Evolutionary conservation across 768 basidiomycete genomes (phyloP).

Genomic region (Tulasnella sp.): DNA sequence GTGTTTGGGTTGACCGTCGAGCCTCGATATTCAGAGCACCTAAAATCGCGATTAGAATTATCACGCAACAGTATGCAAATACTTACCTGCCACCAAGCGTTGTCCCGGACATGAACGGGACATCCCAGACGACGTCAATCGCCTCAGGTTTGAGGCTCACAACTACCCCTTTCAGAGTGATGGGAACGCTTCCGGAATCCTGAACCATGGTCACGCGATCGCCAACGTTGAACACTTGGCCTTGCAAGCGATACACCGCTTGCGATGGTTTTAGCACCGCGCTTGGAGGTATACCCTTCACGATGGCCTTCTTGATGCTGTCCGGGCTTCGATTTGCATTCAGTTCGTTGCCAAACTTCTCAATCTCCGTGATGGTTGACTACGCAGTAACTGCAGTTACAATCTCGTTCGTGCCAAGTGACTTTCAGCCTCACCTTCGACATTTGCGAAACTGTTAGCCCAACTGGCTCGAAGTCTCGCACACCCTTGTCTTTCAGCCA

Average conservation of each 20-base stretch:
- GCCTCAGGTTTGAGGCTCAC: slow-evolving; percentile 83
- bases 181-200: slow-evolving; percentile 89
- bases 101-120: slow-evolving; percentile 89
- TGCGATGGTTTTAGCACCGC: slow-evolving; percentile 93
- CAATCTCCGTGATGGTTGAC: slow-evolving; percentile 80
- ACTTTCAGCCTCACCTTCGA: slow-evolving; percentile 61
- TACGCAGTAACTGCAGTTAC: slow-evolving; percentile 41
- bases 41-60: slow-evolving; percentile 42
- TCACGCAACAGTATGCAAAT: neutral
- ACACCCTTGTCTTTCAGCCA: slow-evolving; percentile 91
- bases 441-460: slow-evolving; percentile 89
- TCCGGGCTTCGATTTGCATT: slow-evolving; percentile 61
- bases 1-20: slow-evolving; percentile 84
- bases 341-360: slow-evolving; percentile 71
- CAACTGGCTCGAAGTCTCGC: slow-evolving; percentile 88
- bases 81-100: slow-evolving; percentile 80
- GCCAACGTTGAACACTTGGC: slow-evolving; percentile 83
- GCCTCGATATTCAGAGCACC: slow-evolving; percentile 92
- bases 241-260: slow-evolving; percentile 84
- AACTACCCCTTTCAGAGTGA: slow-evolving; percentile 91
- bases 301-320: slow-evolving; percentile 86
- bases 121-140: slow-evolving; percentile 97
- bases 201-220: slow-evolving; percentile 96
- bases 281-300: slow-evolving; percentile 90
- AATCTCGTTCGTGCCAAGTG: slow-evolving; percentile 3